Conservation (phyloP, 2,329 filamentous ascomycete species). For the Cryoendolithus antarcticus region DNA sequence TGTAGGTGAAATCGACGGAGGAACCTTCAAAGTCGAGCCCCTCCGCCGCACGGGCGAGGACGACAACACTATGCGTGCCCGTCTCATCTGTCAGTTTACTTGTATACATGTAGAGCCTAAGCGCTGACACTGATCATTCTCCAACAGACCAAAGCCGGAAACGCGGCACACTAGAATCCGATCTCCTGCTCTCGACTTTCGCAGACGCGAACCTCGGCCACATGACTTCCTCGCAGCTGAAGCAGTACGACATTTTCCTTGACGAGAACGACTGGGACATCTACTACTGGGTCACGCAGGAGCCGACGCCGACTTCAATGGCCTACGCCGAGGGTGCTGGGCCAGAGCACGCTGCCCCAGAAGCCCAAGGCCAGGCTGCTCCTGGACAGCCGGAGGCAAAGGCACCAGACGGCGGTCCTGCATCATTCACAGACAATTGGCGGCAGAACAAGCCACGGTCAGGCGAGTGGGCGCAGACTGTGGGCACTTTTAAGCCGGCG, state of each 20-base stretch:
- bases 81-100: conserved; percentile 54
- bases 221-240: conserved; percentile 63
- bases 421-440: conserved; percentile 25
- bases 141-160: conserved; percentile 84
- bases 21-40: conserved; percentile 81
- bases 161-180: conserved; percentile 86
- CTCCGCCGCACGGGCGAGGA: conserved; percentile 74
- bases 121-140: conserved; percentile 16
- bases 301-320: conserved; percentile 48
- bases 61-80: conserved; percentile 71
- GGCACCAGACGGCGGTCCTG: conserved; percentile 27
- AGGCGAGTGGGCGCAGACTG: conserved; percentile 93
- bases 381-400: conserved; percentile 8
- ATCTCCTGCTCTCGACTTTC: conserved; percentile 92
- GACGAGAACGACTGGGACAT: conserved; percentile 99
- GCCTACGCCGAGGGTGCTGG: conserved; percentile 43
- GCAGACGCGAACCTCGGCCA: conserved; percentile 62
- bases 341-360: conserved; percentile 30
- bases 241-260: conserved; percentile 81
- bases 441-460: conserved; percentile 40
- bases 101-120: conserved; percentile 3
- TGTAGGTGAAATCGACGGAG: conserved; percentile 79
- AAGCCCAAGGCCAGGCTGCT: conserved; percentile 31
- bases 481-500: conserved; percentile 86
- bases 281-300: conserved; percentile 98